phyloP scores from a whole-genome alignment of 2,329 filamentous ascomycete species.

The Claviceps paspali region DNA sequence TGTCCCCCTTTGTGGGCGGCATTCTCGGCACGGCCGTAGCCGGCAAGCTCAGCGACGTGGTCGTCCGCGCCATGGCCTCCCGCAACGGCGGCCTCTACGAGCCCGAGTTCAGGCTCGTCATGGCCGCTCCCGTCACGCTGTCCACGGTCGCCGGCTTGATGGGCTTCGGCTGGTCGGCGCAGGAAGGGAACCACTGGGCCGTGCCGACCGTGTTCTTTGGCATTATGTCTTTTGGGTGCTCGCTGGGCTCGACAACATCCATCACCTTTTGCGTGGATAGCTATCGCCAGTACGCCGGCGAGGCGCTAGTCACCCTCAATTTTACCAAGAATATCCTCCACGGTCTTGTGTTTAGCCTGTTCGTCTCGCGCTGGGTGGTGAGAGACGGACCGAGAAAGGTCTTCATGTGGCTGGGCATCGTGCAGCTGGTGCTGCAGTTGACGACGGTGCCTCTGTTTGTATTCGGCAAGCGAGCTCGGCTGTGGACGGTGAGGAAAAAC shows the following conservation, averaged over 20 bases:
- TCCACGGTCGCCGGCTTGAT: slow-evolving; percentile 75
- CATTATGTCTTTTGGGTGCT: slow-evolving; percentile 81
- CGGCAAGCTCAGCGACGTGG: slow-evolving; percentile 70
- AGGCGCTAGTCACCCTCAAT: slow-evolving; percentile 86
- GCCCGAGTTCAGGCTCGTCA: slow-evolving; percentile 80
- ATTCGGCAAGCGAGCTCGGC: slow-evolving; percentile 77
- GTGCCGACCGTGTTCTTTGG: slow-evolving; percentile 91
- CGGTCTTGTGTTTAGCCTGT: slow-evolving; percentile 75
- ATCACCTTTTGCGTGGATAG: slow-evolving; percentile 93
- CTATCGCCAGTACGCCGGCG: slow-evolving; percentile 84
- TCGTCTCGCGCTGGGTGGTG: slow-evolving; percentile 74
- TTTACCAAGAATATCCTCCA: slow-evolving; percentile 91
- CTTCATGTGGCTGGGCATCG: slow-evolving; percentile 70
- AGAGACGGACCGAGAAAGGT: slow-evolving; percentile 60
- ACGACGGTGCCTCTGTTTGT: slow-evolving; percentile 86
- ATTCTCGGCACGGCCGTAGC: slow-evolving; percentile 85
- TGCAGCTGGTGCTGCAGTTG: slow-evolving; percentile 63
- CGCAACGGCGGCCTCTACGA: slow-evolving; percentile 87
- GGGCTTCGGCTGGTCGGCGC: slow-evolving; percentile 88
- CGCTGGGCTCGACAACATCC: slow-evolving; percentile 73
- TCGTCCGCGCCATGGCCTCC: slow-evolving; percentile 68
- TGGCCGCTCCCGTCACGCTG: slow-evolving; percentile 67
- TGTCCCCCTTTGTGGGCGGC: slow-evolving; percentile 79
- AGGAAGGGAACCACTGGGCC: slow-evolving; percentile 65
- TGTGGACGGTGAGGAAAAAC: slow-evolving; percentile 85